phyloP scores from a whole-genome alignment of 2,329 filamentous ascomycete species.

The Hirsutella rhossiliensis region DNA sequence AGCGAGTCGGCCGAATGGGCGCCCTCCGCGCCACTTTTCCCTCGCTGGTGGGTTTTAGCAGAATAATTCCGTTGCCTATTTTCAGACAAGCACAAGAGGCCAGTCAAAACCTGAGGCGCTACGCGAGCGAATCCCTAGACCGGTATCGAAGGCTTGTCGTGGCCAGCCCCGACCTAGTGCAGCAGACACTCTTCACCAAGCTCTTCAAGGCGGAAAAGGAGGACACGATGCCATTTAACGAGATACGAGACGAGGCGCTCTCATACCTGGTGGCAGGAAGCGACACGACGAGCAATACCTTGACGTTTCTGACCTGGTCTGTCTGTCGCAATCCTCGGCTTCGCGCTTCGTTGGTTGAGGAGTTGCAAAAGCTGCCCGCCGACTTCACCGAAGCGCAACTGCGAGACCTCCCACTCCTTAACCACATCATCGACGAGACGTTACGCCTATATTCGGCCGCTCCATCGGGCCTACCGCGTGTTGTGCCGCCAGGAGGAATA shows the following conservation, averaged over 20 bases:
- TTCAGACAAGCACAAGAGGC: slow-evolving; percentile 5
- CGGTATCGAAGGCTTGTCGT: slow-evolving; percentile 13
- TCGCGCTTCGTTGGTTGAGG: slow-evolving; percentile 17
- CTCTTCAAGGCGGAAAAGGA: slow-evolving; percentile 22
- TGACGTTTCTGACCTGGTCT: slow-evolving; percentile 35
- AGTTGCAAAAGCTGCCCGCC: slow-evolving; percentile 21
- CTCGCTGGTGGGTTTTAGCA: slow-evolving; percentile 10
- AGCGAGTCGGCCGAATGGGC: slow-evolving; percentile 10
- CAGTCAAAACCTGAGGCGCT: slow-evolving; percentile 8
- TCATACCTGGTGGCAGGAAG: slow-evolving; percentile 36
- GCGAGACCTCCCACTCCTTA: slow-evolving; percentile 23
- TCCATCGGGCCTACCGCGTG: slow-evolving; percentile 25
- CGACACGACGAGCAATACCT: slow-evolving; percentile 36
- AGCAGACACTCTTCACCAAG: slow-evolving; percentile 24
- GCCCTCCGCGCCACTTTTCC: slow-evolving; percentile 17
- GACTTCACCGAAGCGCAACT: slow-evolving; percentile 9
- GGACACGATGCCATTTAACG: slow-evolving; percentile 11
- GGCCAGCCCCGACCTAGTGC: slow-evolving; percentile 8
- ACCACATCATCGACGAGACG: slow-evolving; percentile 30
- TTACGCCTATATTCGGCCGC: slow-evolving; percentile 30
- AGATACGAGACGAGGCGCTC: slow-evolving; percentile 27
- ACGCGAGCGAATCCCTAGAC: slow-evolving; percentile 15
- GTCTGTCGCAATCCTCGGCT: slow-evolving; percentile 18
- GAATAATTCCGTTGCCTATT: slow-evolving; percentile 9
- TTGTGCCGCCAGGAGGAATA: slow-evolving; percentile 25